phyloP scores from a whole-genome alignment of 345 rosid genomes.

The Trapa incisa region DNA sequence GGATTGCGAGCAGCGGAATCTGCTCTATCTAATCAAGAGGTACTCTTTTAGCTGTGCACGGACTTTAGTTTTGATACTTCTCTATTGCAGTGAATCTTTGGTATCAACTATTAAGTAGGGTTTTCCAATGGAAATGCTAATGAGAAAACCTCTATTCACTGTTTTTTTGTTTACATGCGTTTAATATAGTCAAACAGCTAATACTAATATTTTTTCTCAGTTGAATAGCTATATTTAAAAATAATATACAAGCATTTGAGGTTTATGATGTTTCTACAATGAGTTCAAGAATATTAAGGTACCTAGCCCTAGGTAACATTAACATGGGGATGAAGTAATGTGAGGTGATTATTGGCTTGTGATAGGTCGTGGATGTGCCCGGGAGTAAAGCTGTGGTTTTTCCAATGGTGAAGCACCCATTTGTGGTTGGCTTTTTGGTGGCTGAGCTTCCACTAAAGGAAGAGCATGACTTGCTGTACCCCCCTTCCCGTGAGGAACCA shows the following conservation, averaged over 20 bases:
- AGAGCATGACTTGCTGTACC: constrained; percentile 16
- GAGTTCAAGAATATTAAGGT: not conserved
- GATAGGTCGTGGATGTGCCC: constrained; percentile 48
- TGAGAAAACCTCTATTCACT: not conserved
- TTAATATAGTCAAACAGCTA: not conserved
- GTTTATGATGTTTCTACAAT: constrained; percentile 1
- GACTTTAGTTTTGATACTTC: not conserved
- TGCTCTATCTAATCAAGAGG: constrained; percentile 62
- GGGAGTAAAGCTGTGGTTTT: constrained; percentile 67
- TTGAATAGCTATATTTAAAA: not conserved
- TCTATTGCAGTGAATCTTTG: not conserved
- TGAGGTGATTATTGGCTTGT: constrained; percentile 5
- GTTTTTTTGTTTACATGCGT: not conserved
- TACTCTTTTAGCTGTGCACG: constrained; percentile 11
- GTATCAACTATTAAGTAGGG: not conserved
- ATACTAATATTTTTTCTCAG: not conserved
- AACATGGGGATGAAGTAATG: not conserved
- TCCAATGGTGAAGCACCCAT: constrained; percentile 89
- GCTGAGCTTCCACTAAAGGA: constrained; percentile 56
- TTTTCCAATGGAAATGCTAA: no score
- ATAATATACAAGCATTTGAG: not conserved
- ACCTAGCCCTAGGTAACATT: not conserved
- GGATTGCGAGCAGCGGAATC: constrained; percentile 85
- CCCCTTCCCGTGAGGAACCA: constrained; percentile 40
- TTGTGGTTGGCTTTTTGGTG: constrained; percentile 86